Base-by-base conservation (phyloP, 306 rosid genomes). In the Sicyos edulis region DNA sequence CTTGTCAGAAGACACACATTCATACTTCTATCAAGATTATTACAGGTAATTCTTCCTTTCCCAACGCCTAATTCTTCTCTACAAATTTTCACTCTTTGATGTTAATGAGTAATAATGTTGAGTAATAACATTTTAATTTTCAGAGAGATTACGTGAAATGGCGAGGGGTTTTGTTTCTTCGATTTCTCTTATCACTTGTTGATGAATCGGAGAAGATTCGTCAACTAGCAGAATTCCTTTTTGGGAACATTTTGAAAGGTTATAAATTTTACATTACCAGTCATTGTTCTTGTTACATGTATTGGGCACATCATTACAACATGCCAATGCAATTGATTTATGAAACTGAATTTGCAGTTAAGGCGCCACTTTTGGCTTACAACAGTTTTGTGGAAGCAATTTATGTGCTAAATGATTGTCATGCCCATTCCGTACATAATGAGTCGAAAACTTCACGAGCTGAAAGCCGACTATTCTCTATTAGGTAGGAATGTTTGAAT, bases 141-240 rank as follows among this genome's bases (percentile, higher is more conserved):
- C 82, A 91, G 97, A 87, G 96, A 75, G 98, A 92, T 83, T 92
- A 90, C 14, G 98, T 90, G 83, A 92, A 92, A 85, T 92, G 98
- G 98, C 88, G 89, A 84, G 98, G 96, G 76, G 96, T 92, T 77
- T 82, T 92, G 58, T 92, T 92, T 85, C 87, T 90, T 69, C 87
- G 98, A 74, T 92, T 92, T 85, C 98, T 92, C 76, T 78, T 92
- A 76, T 88, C 98, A 10, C 96, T 92, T 16, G 98, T 92, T 74
- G 98, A 92, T 42, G 93, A 90, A 78, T 92, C 98, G 63, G 98
- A 88, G 75, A 92, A 87, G 87, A 88, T 90, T 74, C 84, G 84
- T 67, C 91, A 82, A 71, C 80, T 92, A 10, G 86, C 98, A 0
- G 89, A 82, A 70, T 92, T 80, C 80, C 91, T 92, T 65, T 92